A percentile compares a stretch with the other conserved stretches of the same genome.
Evolutionary conservation across 306 rosid species (phyloP).

Genomic region (Trifolium dubium): DNA sequence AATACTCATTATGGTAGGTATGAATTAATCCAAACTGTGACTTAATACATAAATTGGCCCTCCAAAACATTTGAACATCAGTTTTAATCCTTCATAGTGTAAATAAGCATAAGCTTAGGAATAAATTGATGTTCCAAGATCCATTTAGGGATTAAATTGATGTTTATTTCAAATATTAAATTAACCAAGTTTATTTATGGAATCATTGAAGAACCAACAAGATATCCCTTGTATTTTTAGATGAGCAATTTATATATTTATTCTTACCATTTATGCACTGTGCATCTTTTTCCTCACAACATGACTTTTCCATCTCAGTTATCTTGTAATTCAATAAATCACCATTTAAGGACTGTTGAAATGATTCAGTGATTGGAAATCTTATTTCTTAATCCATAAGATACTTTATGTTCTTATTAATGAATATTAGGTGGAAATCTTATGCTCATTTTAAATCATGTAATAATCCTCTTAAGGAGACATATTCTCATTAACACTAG

Average conservation of each 20-base stretch:
- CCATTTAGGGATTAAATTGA: neutral
- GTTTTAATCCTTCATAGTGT: neutral
- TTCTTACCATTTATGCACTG: slow-evolving; percentile 12
- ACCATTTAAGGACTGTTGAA: slow-evolving; percentile 22
- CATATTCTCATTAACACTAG: slow-evolving; percentile 1
- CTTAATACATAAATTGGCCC: neutral
- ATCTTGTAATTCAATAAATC: slow-evolving; percentile 13
- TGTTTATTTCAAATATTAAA: neutral
- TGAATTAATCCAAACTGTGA: slow-evolving; percentile 12
- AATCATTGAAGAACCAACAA: neutral
- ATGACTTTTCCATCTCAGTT: slow-evolving; percentile 1
- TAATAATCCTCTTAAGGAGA: slow-evolving; percentile 16
- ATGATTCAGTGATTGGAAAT: slow-evolving; percentile 14
- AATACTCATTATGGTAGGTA: slow-evolving; percentile 11
- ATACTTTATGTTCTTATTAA: slow-evolving; percentile 11
- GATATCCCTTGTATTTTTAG: neutral
- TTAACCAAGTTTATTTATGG: neutral
- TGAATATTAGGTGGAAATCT: neutral
- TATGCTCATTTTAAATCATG: slow-evolving; percentile 31
- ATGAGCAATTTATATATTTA: neutral
- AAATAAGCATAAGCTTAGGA: neutral
- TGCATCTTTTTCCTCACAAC: slow-evolving; percentile 1
- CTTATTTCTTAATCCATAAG: slow-evolving; percentile 25
- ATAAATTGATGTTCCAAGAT: slow-evolving; percentile 1
- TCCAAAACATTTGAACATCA: neutral